Percentiles rank a stretch among this genome's conserved stretches.
These are phyloP conservation scores for Didymosphaeria variabile DNA, from an alignment of 2,329 filamentous ascomycete species.

Conservation along the genomic window DNA sequence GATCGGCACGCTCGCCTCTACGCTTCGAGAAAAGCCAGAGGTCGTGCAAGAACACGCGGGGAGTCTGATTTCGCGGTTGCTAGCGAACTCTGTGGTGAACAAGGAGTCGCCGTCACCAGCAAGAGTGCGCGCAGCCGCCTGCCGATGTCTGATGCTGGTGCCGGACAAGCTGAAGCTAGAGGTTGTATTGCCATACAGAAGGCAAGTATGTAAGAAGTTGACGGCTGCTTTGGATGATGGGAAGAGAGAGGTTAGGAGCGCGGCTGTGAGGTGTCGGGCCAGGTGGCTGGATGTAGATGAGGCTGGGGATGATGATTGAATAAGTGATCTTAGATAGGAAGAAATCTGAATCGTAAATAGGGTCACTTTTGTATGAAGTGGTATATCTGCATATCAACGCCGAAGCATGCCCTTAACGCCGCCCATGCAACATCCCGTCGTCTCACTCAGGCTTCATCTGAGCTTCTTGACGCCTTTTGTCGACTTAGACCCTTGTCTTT, in stretches of 20 bases:
- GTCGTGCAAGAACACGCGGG: slow-evolving; percentile 64
- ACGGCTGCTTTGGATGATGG: slow-evolving; percentile 67
- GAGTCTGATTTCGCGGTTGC: slow-evolving; percentile 64
- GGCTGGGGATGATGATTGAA: slow-evolving; percentile 61
- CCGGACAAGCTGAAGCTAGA: slow-evolving; percentile 59
- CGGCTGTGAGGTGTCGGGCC: slow-evolving; percentile 68
- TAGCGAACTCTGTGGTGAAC: slow-evolving; percentile 53
- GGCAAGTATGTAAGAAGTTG: slow-evolving; percentile 65
- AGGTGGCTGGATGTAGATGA: slow-evolving; percentile 69
- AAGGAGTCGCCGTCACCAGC: slow-evolving; percentile 36
- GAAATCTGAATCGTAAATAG: not conserved
- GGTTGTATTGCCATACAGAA: slow-evolving; percentile 65
- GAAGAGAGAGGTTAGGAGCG: slow-evolving; percentile 69
- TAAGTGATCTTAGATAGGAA: not conserved
- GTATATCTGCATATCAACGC: slow-evolving; percentile 35
- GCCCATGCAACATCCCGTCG: slow-evolving; percentile 34
- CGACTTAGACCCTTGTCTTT: slow-evolving; percentile 33
- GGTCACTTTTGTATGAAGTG: slow-evolving; percentile 26
- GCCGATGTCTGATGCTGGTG: slow-evolving; percentile 59
- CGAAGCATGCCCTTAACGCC: slow-evolving; percentile 39
- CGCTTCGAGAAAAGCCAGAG: slow-evolving; percentile 66
- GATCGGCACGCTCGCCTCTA: slow-evolving; percentile 65
- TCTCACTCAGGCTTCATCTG: not conserved
- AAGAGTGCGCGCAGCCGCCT: slow-evolving; percentile 57
- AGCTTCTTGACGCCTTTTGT: not conserved